Percentiles rank a stretch among this genome's conserved stretches.
These are phyloP conservation scores for Tolypocladium nubicola DNA, from an alignment of 2,329 filamentous ascomycete genomes.

Conservation along the genomic window DNA sequence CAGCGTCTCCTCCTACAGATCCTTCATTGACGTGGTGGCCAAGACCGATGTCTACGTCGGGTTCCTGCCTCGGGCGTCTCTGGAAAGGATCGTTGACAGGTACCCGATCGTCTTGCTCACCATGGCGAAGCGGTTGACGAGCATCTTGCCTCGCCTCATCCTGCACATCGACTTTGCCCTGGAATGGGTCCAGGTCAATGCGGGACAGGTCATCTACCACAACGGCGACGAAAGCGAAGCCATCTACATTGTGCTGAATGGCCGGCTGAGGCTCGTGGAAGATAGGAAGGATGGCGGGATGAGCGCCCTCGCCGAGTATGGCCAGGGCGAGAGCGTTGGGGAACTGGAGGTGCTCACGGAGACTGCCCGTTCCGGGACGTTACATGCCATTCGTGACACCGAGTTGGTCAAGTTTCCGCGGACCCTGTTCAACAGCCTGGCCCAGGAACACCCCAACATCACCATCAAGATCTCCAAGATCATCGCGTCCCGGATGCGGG, in stretches of 20 bases:
- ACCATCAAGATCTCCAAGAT: constrained; percentile 99
- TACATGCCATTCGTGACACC: constrained; percentile 93
- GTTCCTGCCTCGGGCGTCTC: constrained; percentile 72
- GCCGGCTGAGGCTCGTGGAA: constrained; percentile 73
- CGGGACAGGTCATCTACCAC: constrained; percentile 89
- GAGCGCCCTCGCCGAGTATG: constrained; percentile 82
- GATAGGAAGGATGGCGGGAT: constrained; percentile 74
- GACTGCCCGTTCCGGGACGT: constrained; percentile 75
- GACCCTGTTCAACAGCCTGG: constrained; percentile 93
- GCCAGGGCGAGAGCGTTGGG: constrained; percentile 94
- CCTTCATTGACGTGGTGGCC: constrained; percentile 91
- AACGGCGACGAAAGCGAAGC: constrained; percentile 94
- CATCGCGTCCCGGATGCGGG: constrained; percentile 88
- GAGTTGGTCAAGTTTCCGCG: constrained; percentile 94
- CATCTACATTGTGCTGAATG: constrained; percentile 95
- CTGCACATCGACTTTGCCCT: constrained; percentile 96
- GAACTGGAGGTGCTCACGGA: constrained; percentile 97
- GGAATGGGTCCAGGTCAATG: constrained; percentile 95
- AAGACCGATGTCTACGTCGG: constrained; percentile 98
- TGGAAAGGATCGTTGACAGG: constrained; percentile 86
- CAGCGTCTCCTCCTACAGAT: constrained; percentile 87
- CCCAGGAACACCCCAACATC: constrained; percentile 93
- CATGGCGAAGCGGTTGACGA: constrained; percentile 90
- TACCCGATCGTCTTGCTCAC: constrained; percentile 89
- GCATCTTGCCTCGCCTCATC: constrained; percentile 76